Evolutionary conservation across 192 early-diverging fungal species (phyloP).

Genomic region (Rhizoclosmatium globosum): DNA sequence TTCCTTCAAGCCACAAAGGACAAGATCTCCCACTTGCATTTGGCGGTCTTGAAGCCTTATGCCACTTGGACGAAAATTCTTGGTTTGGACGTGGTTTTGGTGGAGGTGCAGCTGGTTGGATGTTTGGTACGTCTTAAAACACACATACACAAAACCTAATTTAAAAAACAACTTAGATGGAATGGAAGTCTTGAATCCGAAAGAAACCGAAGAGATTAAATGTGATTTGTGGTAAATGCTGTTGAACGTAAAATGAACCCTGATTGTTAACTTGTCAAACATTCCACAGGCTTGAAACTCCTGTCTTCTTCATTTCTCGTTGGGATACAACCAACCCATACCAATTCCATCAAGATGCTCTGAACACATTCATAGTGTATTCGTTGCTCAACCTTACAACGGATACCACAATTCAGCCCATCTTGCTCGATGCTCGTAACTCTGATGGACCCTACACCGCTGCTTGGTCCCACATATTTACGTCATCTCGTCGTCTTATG

Average conservation of each 20-base stretch:
- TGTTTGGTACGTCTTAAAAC: slow-evolving; percentile 19
- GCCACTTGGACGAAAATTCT: slow-evolving; percentile 23
- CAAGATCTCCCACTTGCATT: slow-evolving; percentile 3
- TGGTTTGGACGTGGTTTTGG: slow-evolving; percentile 38
- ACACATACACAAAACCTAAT: not conserved
- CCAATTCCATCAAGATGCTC: slow-evolving; percentile 39
- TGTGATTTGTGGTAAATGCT: slow-evolving; percentile 10
- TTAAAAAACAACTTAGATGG: not conserved
- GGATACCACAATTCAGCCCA: slow-evolving; percentile 24
- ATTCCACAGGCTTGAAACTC: not conserved
- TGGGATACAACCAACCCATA: slow-evolving; percentile 38
- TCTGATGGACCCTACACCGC: slow-evolving; percentile 32
- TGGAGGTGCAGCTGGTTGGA: slow-evolving; percentile 38
- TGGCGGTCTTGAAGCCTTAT: slow-evolving; percentile 18
- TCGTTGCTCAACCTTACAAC: slow-evolving; percentile 12
- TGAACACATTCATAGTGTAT: slow-evolving; percentile 41
- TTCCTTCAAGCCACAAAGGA: not conserved
- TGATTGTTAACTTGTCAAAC: not conserved
- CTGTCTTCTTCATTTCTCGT: slow-evolving; percentile 13
- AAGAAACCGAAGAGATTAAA: not conserved
- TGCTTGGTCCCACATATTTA: slow-evolving; percentile 33
- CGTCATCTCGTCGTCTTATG: not conserved
- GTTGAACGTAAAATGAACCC: not conserved
- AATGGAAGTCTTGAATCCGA: not conserved
- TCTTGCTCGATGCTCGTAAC: slow-evolving; percentile 31